These are phyloP conservation scores for Tetragonia tetragonoides DNA, from an alignment of 148 eudicot species.

Conservation along the genomic window DNA sequence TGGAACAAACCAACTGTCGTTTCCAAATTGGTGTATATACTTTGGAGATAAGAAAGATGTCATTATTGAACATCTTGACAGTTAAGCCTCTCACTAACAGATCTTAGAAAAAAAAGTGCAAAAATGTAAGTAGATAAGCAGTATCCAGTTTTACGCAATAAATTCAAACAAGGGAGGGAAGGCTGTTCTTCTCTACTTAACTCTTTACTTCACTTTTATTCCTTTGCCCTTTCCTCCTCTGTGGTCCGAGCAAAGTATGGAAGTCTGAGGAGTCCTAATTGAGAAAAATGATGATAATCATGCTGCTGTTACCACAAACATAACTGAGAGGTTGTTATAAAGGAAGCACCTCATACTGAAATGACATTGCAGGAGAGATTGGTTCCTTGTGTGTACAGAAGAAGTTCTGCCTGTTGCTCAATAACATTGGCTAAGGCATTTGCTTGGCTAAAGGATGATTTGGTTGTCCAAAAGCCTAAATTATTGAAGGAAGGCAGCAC, in stretches of 20 bases:
- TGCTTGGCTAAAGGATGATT: conserved; percentile 2
- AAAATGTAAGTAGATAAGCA: not conserved
- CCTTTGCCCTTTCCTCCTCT: not conserved
- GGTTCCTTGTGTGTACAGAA: not conserved
- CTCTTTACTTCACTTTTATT: not conserved
- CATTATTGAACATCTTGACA: no score
- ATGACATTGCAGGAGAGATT: not conserved
- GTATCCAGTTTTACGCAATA: not conserved
- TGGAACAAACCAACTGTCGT: no score
- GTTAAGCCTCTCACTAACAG: not conserved
- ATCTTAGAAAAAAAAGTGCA: not conserved
- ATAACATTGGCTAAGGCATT: conserved; percentile 7
- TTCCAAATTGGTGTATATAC: no score
- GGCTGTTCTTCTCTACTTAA: not conserved
- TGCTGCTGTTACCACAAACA: not conserved
- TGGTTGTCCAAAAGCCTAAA: not conserved
- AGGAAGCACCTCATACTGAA: conserved; percentile 14
- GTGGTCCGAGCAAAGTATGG: not conserved
- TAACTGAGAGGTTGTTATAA: not conserved
- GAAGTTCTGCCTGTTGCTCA: not conserved
- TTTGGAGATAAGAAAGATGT: no score
- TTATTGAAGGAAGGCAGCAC: not conserved
- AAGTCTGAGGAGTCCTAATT: not conserved
- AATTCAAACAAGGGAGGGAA: not conserved
- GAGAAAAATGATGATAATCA: not conserved